A percentile compares a stretch with the other conserved stretches of the same genome.
Conservation (phyloP, 1,139 yeast species). For the Kazachstania sp. region DNA sequence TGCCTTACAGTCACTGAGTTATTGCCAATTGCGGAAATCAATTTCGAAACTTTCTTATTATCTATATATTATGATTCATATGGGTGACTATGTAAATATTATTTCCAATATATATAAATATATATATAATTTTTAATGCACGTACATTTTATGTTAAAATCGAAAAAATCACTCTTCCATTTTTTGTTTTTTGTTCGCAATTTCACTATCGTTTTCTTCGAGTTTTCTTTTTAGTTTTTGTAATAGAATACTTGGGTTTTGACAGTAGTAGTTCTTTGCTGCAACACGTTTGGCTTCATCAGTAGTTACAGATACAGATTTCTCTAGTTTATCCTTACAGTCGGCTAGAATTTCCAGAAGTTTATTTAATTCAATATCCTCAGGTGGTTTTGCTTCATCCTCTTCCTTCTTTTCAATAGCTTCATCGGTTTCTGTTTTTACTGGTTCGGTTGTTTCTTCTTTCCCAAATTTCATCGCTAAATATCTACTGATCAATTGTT, state of each 20-base stretch:
- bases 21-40: neutral
- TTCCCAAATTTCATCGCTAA: slow-evolving; percentile 45
- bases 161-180: neutral
- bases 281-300: slow-evolving; percentile 59
- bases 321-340: slow-evolving; percentile 43
- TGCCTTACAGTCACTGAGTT: too few relatives aligned
- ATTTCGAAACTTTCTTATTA: neutral
- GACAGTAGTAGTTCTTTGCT: slow-evolving; percentile 52
- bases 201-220: slow-evolving; percentile 8
- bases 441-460: slow-evolving; percentile 10
- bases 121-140: neutral
- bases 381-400: neutral
- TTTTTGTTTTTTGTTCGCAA: slow-evolving; percentile 9
- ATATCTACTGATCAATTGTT: slow-evolving; percentile 54
- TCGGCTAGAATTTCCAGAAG: slow-evolving; percentile 39
- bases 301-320: slow-evolving; percentile 39
- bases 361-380: slow-evolving; percentile 33
- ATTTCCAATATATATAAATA: slow-evolving; percentile 1
- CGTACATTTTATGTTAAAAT: neutral
- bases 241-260: slow-evolving; percentile 48
- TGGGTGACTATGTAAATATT: slow-evolving; percentile 8
- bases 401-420: slow-evolving; percentile 11
- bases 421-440: slow-evolving; percentile 5
- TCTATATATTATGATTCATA: neutral
- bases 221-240: slow-evolving; percentile 24